A percentile compares a stretch with the other conserved stretches of the same genome.
Conservation (phyloP, 257 asterid species). For the Voacanga thouarsii region DNA sequence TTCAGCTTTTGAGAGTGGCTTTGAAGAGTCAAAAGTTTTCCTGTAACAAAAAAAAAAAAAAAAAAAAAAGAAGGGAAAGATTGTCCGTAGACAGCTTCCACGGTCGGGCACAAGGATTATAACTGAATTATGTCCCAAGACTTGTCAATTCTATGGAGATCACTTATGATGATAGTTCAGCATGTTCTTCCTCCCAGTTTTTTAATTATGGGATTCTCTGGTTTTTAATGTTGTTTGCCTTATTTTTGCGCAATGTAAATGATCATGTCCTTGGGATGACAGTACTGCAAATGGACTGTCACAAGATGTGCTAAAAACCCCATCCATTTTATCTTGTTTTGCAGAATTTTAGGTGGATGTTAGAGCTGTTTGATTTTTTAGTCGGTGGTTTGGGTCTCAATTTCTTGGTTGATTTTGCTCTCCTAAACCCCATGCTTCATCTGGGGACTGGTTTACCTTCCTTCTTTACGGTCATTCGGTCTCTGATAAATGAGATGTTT, state of each 20-base stretch:
- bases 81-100: neutral
- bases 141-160: neutral
- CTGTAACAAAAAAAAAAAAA: neutral
- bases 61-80: no score
- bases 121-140: neutral
- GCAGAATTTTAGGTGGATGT: neutral
- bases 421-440: neutral
- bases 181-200: slow-evolving; percentile 1
- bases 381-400: neutral
- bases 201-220: neutral
- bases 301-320: neutral
- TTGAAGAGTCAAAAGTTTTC: neutral
- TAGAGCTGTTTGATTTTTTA: neutral
- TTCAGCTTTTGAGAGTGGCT: neutral
- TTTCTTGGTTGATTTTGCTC: neutral
- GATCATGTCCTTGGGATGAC: neutral
- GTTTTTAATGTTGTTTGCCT: neutral
- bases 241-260: slow-evolving; percentile 3
- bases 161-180: neutral
- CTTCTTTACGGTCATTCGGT: neutral
- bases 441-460: neutral
- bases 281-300: neutral
- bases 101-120: neutral
- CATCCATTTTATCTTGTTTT: neutral
- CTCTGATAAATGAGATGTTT: neutral